Conservation (phyloP, 352 stramenopile genomes). For the Phytophthora fragariae region DNA sequence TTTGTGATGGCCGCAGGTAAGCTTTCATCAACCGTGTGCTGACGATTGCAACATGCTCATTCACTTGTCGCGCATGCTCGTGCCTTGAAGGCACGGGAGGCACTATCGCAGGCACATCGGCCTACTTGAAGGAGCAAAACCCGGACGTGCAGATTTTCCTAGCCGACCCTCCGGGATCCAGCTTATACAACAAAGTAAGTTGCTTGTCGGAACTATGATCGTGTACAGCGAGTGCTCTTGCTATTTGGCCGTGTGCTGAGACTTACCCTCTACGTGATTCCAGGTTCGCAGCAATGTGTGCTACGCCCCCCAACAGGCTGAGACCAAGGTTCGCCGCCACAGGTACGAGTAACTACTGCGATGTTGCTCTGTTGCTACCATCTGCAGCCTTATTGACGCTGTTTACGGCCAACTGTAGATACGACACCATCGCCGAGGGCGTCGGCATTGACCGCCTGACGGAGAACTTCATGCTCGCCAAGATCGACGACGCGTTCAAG, state of each 20-base stretch:
- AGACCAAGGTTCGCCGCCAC: slow-evolving; percentile 93
- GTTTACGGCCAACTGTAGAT: slow-evolving; percentile 59
- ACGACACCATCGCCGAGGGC: slow-evolving; percentile 98
- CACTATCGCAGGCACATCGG: slow-evolving; percentile 96
- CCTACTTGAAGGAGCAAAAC: slow-evolving; percentile 93
- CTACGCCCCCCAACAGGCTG: slow-evolving; percentile 95
- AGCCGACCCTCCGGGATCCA: slow-evolving; percentile 96
- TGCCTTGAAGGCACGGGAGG: slow-evolving; percentile 91
- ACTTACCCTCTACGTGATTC: background rate
- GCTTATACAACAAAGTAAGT: slow-evolving; percentile 95
- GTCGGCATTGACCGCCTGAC: slow-evolving; percentile 98
- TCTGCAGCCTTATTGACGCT: slow-evolving; percentile 1
- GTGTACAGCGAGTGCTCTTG: too few relatives aligned
- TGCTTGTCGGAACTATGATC: background rate
- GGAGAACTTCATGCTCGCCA: slow-evolving; percentile 94
- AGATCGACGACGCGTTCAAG: slow-evolving; percentile 89
- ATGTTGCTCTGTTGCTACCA: background rate
- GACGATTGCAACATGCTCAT: background rate
- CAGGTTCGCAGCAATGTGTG: slow-evolving; percentile 94
- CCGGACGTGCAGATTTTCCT: slow-evolving; percentile 92
- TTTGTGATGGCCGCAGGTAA: slow-evolving; percentile 98
- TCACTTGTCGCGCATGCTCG: slow-evolving; percentile 2
- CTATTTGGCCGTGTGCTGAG: too few relatives aligned
- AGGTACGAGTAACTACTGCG: slow-evolving; percentile 41
- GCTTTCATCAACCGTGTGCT: background rate